Evolutionary conservation across 345 rosid species (phyloP).

Genomic region (rapeseed (Brassica napus)): DNA sequence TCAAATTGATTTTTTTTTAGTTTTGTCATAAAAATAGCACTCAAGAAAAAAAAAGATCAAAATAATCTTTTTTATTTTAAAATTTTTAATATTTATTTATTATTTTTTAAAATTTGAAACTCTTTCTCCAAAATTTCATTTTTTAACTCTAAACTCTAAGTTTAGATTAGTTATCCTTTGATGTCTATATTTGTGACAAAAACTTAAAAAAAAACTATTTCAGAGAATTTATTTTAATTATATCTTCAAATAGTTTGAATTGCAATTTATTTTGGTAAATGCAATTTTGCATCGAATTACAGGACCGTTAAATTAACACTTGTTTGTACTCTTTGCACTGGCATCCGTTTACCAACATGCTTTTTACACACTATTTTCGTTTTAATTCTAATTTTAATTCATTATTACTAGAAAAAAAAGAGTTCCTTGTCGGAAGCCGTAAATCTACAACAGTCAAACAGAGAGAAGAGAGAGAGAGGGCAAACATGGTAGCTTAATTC

Average conservation of each 20-base stretch:
- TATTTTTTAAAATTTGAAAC: too few relatives aligned
- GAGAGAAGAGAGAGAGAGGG: constrained; percentile 21
- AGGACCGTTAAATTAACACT: constrained; percentile 33
- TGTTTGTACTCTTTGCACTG: constrained; percentile 1
- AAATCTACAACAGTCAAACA: constrained; percentile 35
- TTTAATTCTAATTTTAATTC: background rate
- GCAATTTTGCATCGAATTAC: constrained; percentile 9
- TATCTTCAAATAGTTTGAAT: background rate
- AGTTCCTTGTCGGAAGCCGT: constrained; percentile 32
- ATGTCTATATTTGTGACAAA: too few relatives aligned
- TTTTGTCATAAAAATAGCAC: too few relatives aligned
- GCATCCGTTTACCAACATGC: constrained; percentile 17
- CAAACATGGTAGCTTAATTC: constrained; percentile 33
- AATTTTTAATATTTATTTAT: too few relatives aligned
- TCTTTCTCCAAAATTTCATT: too few relatives aligned
- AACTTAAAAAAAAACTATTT: too few relatives aligned
- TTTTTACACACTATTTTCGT: background rate
- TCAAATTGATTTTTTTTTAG: too few relatives aligned
- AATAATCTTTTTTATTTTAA: too few relatives aligned
- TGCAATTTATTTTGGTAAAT: constrained; percentile 7
- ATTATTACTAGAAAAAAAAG: background rate
- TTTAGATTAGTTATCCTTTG: too few relatives aligned
- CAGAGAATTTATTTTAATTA: too few relatives aligned
- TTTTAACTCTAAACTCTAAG: too few relatives aligned
- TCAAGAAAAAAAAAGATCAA: too few relatives aligned